Conservation (phyloP, 345 rosid genomes). For the Geranium brycei region DNA sequence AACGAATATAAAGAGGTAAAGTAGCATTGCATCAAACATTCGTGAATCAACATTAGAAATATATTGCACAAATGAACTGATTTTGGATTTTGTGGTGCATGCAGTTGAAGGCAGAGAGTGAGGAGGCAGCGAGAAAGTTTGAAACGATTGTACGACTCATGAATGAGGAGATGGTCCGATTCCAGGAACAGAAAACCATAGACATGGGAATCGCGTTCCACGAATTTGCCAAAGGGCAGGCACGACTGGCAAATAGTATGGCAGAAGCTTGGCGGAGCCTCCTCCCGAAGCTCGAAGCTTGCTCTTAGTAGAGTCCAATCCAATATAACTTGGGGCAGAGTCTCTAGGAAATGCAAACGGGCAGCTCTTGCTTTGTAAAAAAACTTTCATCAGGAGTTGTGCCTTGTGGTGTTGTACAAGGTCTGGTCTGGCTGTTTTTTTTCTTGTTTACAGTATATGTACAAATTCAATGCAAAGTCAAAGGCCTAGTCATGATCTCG, state of each 20-base stretch:
- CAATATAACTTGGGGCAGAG: neutral
- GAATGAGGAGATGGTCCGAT: slow-evolving; percentile 78
- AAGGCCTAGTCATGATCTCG: neutral
- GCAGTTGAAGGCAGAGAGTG: slow-evolving; percentile 76
- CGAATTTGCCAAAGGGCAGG: slow-evolving; percentile 87
- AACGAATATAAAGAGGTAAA: slow-evolving; percentile 72
- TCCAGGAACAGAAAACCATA: slow-evolving; percentile 78
- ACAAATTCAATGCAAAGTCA: neutral
- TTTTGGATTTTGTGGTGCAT: slow-evolving; percentile 21
- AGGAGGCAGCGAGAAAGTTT: slow-evolving; percentile 63
- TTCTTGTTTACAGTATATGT: neutral
- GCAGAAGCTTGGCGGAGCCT: slow-evolving; percentile 98
- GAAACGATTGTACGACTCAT: slow-evolving; percentile 63
- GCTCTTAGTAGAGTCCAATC: slow-evolving; percentile 18
- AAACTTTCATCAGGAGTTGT: too few species aligned
- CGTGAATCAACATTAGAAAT: too few species aligned
- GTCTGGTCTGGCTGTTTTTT: too few species aligned
- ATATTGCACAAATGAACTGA: neutral
- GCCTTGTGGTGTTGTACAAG: neutral
- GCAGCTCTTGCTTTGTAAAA: neutral
- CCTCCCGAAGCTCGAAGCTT: slow-evolving; percentile 86
- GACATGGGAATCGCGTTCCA: slow-evolving; percentile 90
- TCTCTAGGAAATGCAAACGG: too few species aligned
- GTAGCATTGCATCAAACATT: neutral
- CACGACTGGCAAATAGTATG: slow-evolving; percentile 60